Conservation (phyloP, 2,329 filamentous ascomycete genomes). For the Leptographium flavum region DNA sequence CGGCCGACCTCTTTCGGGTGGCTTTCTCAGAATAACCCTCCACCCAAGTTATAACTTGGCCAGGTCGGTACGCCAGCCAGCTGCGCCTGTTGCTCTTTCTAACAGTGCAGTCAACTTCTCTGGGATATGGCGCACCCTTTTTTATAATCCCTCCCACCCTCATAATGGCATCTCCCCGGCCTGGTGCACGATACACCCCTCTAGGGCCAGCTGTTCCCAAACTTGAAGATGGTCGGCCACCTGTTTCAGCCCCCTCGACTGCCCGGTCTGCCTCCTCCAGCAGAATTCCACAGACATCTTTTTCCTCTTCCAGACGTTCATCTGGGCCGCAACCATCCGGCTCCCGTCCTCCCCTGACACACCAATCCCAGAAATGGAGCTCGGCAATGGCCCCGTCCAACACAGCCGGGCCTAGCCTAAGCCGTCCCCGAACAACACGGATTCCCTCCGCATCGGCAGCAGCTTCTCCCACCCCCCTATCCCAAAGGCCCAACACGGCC, state of each 20-base stretch:
- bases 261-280: conserved; percentile 15
- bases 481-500: conserved; percentile 31
- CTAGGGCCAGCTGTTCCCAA: neutral
- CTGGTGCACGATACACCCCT: conserved; percentile 1
- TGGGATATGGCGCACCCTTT: neutral
- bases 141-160: neutral
- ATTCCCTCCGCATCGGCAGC: neutral
- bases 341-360: conserved; percentile 22
- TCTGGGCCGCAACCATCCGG: conserved; percentile 6
- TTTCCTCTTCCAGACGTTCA: neutral
- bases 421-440: conserved; percentile 7
- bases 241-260: neutral
- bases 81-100: neutral
- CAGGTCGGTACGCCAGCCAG: no score
- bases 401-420: conserved; percentile 6
- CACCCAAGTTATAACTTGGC: no score
- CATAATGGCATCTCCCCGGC: conserved; percentile 7
- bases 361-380: conserved; percentile 29
- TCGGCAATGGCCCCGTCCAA: conserved; percentile 18
- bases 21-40: no score
- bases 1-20: no score
- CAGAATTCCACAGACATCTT: conserved; percentile 21
- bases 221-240: neutral
- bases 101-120: neutral
- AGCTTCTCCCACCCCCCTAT: neutral